Percentiles rank a stretch among this genome's conserved stretches.
These are phyloP conservation scores for Parastagonospora avenae DNA, from an alignment of 2,329 filamentous ascomycete species.

Conservation along the genomic window DNA sequence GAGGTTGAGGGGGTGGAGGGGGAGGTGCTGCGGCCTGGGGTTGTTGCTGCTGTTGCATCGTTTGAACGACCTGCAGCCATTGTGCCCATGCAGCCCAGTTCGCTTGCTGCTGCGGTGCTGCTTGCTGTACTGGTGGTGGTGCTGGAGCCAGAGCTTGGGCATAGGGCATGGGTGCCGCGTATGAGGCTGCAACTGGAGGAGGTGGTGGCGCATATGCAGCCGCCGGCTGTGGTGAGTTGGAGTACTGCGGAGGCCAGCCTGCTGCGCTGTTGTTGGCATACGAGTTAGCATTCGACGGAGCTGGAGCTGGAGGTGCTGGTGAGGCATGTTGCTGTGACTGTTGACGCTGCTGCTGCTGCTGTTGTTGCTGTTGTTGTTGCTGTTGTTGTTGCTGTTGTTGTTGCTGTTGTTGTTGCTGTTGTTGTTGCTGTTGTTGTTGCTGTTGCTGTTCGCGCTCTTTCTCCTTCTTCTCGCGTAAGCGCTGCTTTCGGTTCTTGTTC, in stretches of 20 bases:
- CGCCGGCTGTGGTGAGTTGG: conserved; percentile 22
- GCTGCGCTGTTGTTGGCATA: conserved; percentile 27
- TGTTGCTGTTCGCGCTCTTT: conserved; percentile 21
- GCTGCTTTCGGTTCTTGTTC: conserved; percentile 39
- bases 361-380: conserved; percentile 8
- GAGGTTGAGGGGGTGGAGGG: conserved; percentile 19
- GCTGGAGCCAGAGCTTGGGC: conserved; percentile 7
- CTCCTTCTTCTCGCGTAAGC: conserved; percentile 34
- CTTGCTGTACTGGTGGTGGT: conserved; percentile 4
- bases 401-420: conserved; percentile 22
- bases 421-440: conserved; percentile 13
- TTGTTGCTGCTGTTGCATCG: conserved; percentile 30
- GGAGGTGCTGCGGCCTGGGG: conserved; percentile 21
- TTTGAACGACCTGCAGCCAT: conserved; percentile 32
- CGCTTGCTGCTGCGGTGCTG: conserved; percentile 32
- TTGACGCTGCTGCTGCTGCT: conserved; percentile 15
- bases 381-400: conserved; percentile 17
- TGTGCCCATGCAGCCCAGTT: conserved; percentile 36
- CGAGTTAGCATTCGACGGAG: conserved; percentile 19
- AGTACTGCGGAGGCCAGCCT: conserved; percentile 26
- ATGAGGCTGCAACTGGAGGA: too few relatives aligned
- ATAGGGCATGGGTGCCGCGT: not conserved
- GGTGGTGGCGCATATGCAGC: conserved; percentile 13
- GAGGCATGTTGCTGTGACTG: conserved; percentile 20
- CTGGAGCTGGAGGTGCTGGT: conserved; percentile 20